Base-by-base conservation (phyloP, 148 eudicot genomes). In the Suaeda aralocaspica region DNA sequence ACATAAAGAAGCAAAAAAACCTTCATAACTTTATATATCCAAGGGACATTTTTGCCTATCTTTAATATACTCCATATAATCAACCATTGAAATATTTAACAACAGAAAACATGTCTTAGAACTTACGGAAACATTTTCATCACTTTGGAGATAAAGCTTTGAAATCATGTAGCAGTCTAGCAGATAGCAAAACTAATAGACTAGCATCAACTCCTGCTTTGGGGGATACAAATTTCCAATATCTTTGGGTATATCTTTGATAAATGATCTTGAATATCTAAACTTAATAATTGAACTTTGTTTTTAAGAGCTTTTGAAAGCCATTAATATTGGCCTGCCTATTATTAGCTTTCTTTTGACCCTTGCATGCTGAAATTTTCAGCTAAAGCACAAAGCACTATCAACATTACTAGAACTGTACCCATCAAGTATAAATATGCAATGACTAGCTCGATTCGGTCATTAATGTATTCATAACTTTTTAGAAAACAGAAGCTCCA, bases 1-100 rank as follows among this genome's bases (percentile, higher is more conserved):
- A n/a, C 29, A 29, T 25, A 51, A 9, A 21, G 26, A 49, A 49
- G 59, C 44, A 51, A 31, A 14, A 19, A 48, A 13, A n/a, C n/a
- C 13, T 42, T 49, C 14, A 67, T 22, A 51, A 51, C 61, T 26
- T 72, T 41, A 26, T 36, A 48, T 13, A 59, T 53, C 22, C 67
- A 59, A 41, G 9, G 15, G 39, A 42, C 64, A 28, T 57, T 39
- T 11, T 69, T 36, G 41, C 41, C 41, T 36, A 36, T 36, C 8
- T 36, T 36, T 36, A 36, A n/a, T n/a, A n/a, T n/a, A n/a, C n/a
- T n/a, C n/a, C n/a, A n/a, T n/a, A n/a, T n/a, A n/a, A n/a, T n/a
- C n/a, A n/a, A n/a, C n/a, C n/a, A n/a, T n/a, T n/a, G n/a, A n/a
- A n/a, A n/a, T n/a, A n/a, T n/a, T n/a, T n/a, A n/a, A n/a, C n/a